Percentiles rank a stretch among this genome's conserved stretches.
Evolutionary conservation across 2,329 filamentous ascomycete species (phyloP).

Genomic region (Aureobasidium musti): DNA sequence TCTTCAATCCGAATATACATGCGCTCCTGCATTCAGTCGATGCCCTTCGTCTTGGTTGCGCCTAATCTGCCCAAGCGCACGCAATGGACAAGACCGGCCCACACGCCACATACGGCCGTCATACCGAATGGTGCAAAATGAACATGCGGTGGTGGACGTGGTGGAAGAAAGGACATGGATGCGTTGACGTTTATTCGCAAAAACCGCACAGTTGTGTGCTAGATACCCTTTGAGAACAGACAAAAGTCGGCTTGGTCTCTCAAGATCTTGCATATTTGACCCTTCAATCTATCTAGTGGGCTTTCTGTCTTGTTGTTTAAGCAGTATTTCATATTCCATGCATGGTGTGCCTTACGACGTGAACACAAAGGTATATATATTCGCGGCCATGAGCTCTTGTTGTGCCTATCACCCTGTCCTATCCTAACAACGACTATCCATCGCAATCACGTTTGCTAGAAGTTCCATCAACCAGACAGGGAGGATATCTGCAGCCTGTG

Average conservation of each 20-base stretch:
- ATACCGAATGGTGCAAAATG: background rate
- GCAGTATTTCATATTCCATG: background rate
- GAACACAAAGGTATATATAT: no score
- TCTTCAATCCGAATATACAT: background rate
- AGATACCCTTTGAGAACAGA: constrained; percentile 15
- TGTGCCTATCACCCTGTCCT: background rate
- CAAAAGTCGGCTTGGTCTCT: background rate
- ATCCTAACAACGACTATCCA: background rate
- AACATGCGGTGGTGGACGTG: background rate
- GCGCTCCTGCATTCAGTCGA: constrained; percentile 3
- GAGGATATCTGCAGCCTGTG: background rate
- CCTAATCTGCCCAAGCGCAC: background rate
- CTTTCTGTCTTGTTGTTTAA: background rate
- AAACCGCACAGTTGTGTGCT: background rate
- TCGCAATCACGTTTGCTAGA: background rate
- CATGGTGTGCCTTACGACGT: background rate
- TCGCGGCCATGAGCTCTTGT: background rate
- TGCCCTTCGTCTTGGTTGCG: background rate
- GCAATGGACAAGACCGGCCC: constrained; percentile 9
- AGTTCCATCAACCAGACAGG: background rate
- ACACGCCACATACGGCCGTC: constrained; percentile 2
- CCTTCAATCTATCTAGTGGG: background rate
- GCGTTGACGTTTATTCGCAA: background rate
- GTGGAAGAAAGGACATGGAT: background rate
- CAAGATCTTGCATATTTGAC: constrained; percentile 1